phyloP scores from a whole-genome alignment of 2,329 filamentous ascomycete genomes.

The Cytospora chrysosperma region DNA sequence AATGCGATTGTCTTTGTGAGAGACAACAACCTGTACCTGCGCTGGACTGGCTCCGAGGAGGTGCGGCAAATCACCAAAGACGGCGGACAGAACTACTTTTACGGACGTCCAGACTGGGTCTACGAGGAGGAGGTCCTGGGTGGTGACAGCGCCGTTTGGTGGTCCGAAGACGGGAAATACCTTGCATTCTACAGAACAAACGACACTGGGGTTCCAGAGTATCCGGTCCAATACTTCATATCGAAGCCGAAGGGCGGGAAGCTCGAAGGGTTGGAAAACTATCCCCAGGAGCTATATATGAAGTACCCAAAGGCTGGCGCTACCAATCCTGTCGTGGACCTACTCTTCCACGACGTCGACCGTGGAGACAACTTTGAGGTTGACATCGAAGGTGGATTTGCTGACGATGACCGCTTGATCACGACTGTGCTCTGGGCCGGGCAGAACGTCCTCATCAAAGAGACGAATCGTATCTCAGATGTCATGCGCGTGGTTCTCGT shows the following conservation, averaged over 20 bases:
- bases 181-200: constrained; percentile 92
- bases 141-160: constrained; percentile 86
- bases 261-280: constrained; percentile 75
- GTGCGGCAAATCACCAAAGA: constrained; percentile 78
- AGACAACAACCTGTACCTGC: constrained; percentile 86
- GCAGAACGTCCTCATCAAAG: constrained; percentile 78
- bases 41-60: constrained; percentile 56
- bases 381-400: constrained; percentile 72
- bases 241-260: constrained; percentile 75
- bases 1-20: constrained; percentile 87
- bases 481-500: constrained; percentile 84
- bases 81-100: constrained; percentile 85
- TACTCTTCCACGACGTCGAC: constrained; percentile 84
- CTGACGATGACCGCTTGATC: constrained; percentile 80
- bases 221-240: constrained; percentile 90
- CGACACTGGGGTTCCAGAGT: constrained; percentile 87
- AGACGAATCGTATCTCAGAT: constrained; percentile 93
- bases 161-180: constrained; percentile 86
- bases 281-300: constrained; percentile 87
- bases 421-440: constrained; percentile 93
- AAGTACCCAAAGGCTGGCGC: constrained; percentile 97
- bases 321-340: constrained; percentile 84
- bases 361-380: constrained; percentile 79
- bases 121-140: constrained; percentile 83
- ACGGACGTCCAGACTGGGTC: constrained; percentile 96